Evolutionary conservation across 2,329 filamentous ascomycete species (phyloP).

Genomic region (Stachybotrys chartarum): DNA sequence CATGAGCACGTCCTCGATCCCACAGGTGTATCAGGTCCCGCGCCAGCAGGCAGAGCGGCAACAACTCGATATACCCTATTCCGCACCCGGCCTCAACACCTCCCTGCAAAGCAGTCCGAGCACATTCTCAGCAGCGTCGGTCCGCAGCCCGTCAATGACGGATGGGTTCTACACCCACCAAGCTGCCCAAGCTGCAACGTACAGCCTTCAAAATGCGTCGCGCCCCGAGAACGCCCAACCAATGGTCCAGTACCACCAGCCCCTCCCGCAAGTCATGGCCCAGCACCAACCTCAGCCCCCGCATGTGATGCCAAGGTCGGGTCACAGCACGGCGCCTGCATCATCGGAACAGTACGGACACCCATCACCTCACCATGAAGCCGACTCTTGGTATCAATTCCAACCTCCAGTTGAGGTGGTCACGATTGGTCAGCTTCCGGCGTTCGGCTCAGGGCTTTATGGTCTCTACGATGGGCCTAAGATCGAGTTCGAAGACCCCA

Average conservation of each 20-base stretch:
- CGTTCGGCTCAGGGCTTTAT: constrained; percentile 42
- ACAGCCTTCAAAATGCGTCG: constrained; percentile 39
- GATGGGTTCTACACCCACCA: constrained; percentile 53
- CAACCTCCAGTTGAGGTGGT: constrained; percentile 51
- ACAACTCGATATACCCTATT: constrained; percentile 43
- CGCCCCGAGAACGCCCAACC: constrained; percentile 35
- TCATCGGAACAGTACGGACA: constrained; percentile 26
- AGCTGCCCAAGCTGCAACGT: constrained; percentile 37
- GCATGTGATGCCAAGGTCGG: constrained; percentile 11
- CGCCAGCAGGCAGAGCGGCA: constrained; percentile 39
- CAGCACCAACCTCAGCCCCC: constrained; percentile 20
- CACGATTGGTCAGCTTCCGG: constrained; percentile 44
- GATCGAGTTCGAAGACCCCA: constrained; percentile 49
- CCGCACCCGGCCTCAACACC: constrained; percentile 36
- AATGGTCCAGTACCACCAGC: constrained; percentile 36
- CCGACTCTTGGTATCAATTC: constrained; percentile 51
- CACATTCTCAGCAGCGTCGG: constrained; percentile 49
- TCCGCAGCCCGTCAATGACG: constrained; percentile 45
- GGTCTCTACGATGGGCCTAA: constrained; percentile 46
- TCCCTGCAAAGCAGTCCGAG: constrained; percentile 53
- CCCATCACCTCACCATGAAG: constrained; percentile 30
- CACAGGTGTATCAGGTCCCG: constrained; percentile 44
- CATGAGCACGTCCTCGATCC: constrained; percentile 45
- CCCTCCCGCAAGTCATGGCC: constrained; percentile 28
- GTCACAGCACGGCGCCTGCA: constrained; percentile 23